These are phyloP conservation scores for Dispira parvispora DNA, from an alignment of 192 early-diverging fungal genomes.

Conservation along the genomic window DNA sequence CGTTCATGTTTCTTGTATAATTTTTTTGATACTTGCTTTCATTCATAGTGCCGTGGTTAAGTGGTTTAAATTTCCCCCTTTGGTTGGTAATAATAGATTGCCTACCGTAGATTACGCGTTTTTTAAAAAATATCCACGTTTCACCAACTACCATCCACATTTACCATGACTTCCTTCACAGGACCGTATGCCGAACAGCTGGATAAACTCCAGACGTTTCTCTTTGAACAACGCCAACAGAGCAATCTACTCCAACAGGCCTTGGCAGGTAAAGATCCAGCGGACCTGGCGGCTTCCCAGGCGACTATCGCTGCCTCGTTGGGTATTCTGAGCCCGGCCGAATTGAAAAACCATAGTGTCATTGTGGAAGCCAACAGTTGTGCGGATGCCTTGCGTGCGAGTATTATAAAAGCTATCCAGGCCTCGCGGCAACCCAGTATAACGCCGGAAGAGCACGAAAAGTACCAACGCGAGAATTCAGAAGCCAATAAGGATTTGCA, in stretches of 20 bases:
- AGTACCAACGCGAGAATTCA: neutral
- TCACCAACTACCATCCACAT: too few species aligned
- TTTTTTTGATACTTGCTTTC: too few species aligned
- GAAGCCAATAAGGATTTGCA: conserved; percentile 8
- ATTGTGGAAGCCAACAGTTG: conserved; percentile 8
- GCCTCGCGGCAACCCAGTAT: neutral
- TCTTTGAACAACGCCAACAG: neutral
- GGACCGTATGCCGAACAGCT: conserved; percentile 3
- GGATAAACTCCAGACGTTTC: conserved; percentile 1
- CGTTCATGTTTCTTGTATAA: too few species aligned
- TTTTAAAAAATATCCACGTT: too few species aligned
- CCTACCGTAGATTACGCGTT: too few species aligned
- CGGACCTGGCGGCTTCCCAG: too few species aligned
- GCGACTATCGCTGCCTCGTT: too few species aligned
- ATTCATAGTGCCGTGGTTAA: too few species aligned
- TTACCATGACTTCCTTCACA: neutral
- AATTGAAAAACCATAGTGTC: neutral
- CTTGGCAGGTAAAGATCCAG: too few species aligned
- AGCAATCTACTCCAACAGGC: neutral
- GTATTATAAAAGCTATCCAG: neutral
- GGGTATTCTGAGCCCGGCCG: neutral
- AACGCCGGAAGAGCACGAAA: conserved; percentile 1
- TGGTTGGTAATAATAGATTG: too few species aligned
- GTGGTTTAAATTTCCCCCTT: too few species aligned
- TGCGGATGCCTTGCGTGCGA: neutral